These are phyloP conservation scores for Hirsutella thompsonii DNA, from an alignment of 2,329 filamentous ascomycete genomes.

Conservation along the genomic window DNA sequence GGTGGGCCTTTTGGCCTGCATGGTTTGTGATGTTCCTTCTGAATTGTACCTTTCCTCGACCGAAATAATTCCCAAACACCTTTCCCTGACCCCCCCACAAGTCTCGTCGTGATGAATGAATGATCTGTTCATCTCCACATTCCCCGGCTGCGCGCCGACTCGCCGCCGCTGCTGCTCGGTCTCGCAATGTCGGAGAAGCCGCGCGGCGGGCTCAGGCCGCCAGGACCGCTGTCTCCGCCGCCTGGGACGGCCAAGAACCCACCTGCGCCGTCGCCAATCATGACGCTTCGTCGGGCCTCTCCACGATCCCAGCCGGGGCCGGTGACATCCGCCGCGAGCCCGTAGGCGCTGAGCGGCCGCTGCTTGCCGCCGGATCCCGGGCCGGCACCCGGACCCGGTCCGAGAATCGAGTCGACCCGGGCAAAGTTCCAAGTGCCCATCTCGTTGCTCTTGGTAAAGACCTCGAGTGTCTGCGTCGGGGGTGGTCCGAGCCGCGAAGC, in stretches of 20 bases:
- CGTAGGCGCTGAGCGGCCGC: constrained; percentile 43
- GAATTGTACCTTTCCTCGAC: no score
- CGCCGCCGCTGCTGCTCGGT: constrained; percentile 22
- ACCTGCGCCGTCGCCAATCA: constrained; percentile 37
- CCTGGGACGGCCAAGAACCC: constrained; percentile 40
- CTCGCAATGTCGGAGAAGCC: constrained; percentile 12
- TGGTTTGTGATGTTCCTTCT: no score
- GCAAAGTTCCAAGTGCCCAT: constrained; percentile 46
- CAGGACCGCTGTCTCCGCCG: not conserved
- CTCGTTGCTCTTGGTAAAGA: constrained; percentile 47
- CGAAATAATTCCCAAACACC: not conserved
- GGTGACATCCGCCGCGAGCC: constrained; percentile 38
- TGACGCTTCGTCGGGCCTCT: constrained; percentile 39
- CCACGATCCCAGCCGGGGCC: constrained; percentile 36
- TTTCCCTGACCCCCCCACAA: no score
- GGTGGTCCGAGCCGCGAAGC: constrained; percentile 22
- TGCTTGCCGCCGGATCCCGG: constrained; percentile 10
- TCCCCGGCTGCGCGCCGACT: constrained; percentile 1
- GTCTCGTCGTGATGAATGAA: no score
- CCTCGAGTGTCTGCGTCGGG: constrained; percentile 41
- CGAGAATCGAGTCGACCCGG: constrained; percentile 25
- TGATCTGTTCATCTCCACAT: constrained; percentile 1
- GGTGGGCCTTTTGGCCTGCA: no score
- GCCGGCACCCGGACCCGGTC: constrained; percentile 5
- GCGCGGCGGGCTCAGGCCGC: constrained; percentile 3